Evolutionary conservation across 2,329 filamentous ascomycete genomes (phyloP), one percentile per base, ranked within the genome.

Genomic region (Phialocephala subalpina): DNA sequence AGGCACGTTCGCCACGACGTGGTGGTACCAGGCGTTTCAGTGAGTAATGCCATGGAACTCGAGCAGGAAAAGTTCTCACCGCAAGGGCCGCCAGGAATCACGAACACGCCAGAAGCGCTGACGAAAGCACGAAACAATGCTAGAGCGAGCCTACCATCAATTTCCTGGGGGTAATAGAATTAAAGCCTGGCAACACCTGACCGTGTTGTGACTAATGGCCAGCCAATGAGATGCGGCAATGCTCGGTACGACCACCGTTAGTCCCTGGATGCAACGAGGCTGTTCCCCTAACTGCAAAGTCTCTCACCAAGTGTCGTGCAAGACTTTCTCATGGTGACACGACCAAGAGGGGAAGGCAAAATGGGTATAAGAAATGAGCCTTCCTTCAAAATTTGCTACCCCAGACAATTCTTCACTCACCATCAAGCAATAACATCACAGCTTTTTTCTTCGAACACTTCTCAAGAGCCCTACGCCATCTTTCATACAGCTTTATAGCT

Each of bases 311-410:
- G 45, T 33, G 42, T 45, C 29, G 63, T 36, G 49, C 49, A 40
- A 63, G 36, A 29, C 61, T 67, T 70, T 53, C 27, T 53, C 25
- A 8, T 33, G 49, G 61, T 69, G 67, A 66, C 67, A 65, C 62
- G 22, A 60, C 49, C 47, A 29, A 42, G 56, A 29, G 53, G 47
- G 52, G 47, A 47, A 40, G 52, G 35, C 56, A 36, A 61, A 64
- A 33, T 38, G 59, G 68, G 58, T 73, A 73, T 73, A 73, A 73
- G 71, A 72, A 64, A 49, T 36, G 35, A 42, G 36, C 62, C 63
- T 42, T 57, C 66, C 53, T 36, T n/a, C 7, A n/a, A 49, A 22
- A 22, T 6, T 42, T 67, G 61, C 65, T 67, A 56, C 45, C 47
- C n/a, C 40, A 1, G 2, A 8, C 45, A 25, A 12, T 53, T 14